Evolutionary conservation across 1,284 basidiomycete genomes (phyloP).

Genomic region (Cerrena zonata): DNA sequence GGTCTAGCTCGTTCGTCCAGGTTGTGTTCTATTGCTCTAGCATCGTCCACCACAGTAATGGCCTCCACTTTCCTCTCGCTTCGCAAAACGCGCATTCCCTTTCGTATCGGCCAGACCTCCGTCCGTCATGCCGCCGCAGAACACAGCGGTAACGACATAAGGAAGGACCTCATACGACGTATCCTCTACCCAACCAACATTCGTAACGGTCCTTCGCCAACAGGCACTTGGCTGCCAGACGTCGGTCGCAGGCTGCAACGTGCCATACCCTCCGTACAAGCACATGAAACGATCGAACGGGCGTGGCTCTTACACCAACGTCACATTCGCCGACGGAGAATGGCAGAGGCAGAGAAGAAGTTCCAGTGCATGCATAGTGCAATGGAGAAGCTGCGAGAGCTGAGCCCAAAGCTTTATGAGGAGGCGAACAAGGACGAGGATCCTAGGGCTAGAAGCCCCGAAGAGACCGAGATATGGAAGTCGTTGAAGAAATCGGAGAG

Average conservation of each 20-base stretch:
- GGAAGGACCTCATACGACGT: conserved; percentile 69
- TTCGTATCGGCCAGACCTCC: conserved; percentile 29
- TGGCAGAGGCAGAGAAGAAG: conserved; percentile 64
- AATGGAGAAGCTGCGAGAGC: conserved; percentile 71
- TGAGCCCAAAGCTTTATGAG: conserved; percentile 63
- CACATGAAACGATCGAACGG: conserved; percentile 89
- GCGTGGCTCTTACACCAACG: conserved; percentile 84
- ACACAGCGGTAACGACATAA: conserved; percentile 43
- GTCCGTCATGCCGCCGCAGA: conserved; percentile 33
- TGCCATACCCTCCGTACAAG: conserved; percentile 78
- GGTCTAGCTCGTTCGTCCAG: background rate
- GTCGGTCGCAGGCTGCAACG: conserved; percentile 63
- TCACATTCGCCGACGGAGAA: conserved; percentile 63
- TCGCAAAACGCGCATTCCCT: conserved; percentile 11
- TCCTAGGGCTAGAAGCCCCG: conserved; percentile 54
- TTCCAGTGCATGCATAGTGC: conserved; percentile 73
- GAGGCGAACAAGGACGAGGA: conserved; percentile 75
- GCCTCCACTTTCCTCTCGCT: conserved; percentile 10
- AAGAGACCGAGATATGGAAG: conserved; percentile 56
- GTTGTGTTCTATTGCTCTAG: background rate
- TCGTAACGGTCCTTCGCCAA: conserved; percentile 64
- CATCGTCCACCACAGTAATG: conserved; percentile 9
- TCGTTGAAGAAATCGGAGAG: conserved; percentile 61
- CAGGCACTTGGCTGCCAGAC: conserved; percentile 76
- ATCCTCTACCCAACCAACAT: conserved; percentile 75